Evolutionary conservation across 495 filamentous ascomycete species (phyloP).

Genomic region (Daldinia childiae): DNA sequence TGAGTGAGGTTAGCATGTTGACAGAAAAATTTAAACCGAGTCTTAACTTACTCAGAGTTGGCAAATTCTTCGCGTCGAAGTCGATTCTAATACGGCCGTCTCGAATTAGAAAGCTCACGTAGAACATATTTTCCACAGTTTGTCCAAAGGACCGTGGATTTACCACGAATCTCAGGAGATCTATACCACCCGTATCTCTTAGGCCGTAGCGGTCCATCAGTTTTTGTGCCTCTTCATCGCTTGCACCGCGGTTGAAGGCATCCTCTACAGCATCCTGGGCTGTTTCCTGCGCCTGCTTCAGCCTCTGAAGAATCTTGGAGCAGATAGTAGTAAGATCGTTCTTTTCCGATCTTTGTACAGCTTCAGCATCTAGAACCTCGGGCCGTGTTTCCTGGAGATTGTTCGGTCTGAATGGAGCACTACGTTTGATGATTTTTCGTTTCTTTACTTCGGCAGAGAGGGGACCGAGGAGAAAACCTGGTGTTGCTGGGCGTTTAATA

Average conservation of each 20-base stretch:
- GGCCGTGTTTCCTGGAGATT: slow-evolving; percentile 75
- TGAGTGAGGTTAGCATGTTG: slow-evolving; percentile 23
- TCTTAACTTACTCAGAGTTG: slow-evolving; percentile 72
- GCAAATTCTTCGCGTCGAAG: slow-evolving; percentile 70
- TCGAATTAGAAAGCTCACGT: slow-evolving; percentile 90
- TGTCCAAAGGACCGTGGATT: slow-evolving; percentile 93
- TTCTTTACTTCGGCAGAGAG: slow-evolving; percentile 86
- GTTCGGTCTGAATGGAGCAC: slow-evolving; percentile 67
- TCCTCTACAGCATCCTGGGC: slow-evolving; percentile 56
- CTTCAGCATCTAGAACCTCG: slow-evolving; percentile 73
- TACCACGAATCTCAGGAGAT: slow-evolving; percentile 83
- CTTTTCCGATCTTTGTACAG: slow-evolving; percentile 76
- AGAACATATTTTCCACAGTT: slow-evolving; percentile 97
- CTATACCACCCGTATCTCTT: slow-evolving; percentile 70
- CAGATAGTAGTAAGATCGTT: slow-evolving; percentile 75
- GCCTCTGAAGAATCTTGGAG: slow-evolving; percentile 67
- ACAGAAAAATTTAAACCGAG: slow-evolving; percentile 7
- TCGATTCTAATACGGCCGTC: slow-evolving; percentile 79
- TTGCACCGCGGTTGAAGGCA: slow-evolving; percentile 40
- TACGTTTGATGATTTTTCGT: slow-evolving; percentile 72
- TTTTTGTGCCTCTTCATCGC: slow-evolving; percentile 45
- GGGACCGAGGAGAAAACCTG: slow-evolving; percentile 88
- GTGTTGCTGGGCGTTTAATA: slow-evolving; percentile 77
- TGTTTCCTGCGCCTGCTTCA: slow-evolving; percentile 52
- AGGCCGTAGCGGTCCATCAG: slow-evolving; percentile 65